phyloP scores from a whole-genome alignment of 441 rosid genomes.

The Aleurites moluccanus region DNA sequence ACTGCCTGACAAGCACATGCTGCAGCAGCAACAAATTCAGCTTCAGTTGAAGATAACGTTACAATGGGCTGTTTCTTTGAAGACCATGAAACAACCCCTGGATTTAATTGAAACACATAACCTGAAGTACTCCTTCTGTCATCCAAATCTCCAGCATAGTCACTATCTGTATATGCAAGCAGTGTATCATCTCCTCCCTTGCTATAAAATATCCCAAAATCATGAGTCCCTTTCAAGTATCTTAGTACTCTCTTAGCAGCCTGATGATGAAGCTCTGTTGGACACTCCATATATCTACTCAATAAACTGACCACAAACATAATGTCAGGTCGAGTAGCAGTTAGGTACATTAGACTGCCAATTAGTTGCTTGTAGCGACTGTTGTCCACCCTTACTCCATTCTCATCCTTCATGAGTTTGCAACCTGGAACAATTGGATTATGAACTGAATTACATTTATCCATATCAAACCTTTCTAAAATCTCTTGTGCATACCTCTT shows the following conservation, averaged over 20 bases:
- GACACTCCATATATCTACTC: not conserved
- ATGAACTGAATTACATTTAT: not conserved
- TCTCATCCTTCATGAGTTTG: not conserved
- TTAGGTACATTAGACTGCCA: not conserved
- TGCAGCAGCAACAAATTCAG: not conserved
- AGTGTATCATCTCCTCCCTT: too few relatives aligned
- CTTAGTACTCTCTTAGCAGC: not conserved
- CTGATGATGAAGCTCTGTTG: not conserved
- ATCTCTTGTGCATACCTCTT: not conserved
- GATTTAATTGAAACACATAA: too few relatives aligned
- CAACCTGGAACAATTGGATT: not conserved
- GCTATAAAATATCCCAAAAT: too few relatives aligned
- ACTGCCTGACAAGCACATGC: not conserved
- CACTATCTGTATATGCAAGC: too few relatives aligned
- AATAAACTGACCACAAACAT: not conserved
- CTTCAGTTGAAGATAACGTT: not conserved
- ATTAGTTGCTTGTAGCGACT: not conserved
- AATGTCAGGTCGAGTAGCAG: not conserved
- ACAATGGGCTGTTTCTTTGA: not conserved
- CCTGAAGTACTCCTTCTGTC: too few relatives aligned
- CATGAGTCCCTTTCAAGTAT: too few relatives aligned
- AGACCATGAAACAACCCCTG: not conserved
- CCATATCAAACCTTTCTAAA: not conserved
- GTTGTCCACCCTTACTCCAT: not conserved
- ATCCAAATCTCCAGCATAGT: too few relatives aligned